Base-by-base conservation (phyloP, 2,329 filamentous ascomycete species). In the Ascochyta koolunga region DNA sequence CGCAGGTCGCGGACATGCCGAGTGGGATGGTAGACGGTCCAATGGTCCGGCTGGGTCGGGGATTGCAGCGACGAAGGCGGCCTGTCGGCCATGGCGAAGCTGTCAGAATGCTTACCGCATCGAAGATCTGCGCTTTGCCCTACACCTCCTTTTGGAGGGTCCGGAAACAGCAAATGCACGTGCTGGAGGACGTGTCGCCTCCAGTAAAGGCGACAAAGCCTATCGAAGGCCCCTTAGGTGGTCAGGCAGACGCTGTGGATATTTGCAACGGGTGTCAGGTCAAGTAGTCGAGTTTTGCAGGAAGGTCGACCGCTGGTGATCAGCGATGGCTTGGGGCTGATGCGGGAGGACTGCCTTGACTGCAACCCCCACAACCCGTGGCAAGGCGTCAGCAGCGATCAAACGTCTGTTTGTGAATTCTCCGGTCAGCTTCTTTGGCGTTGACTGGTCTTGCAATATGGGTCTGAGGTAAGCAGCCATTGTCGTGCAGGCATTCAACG, bases 61-160 rank as follows among this genome's bases (percentile, higher is more conserved):
- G 22, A 29, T 41, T 27, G 32, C 19, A 44, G 35, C 22, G 49
- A 60, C 59, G 43, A 61, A 42, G 46, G 52, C 46, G 58, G 52
- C 42, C 41, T 54, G 56, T 50, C 44, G 53, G 58, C 36, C 56
- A 57, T 36, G 56, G 54, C 60, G 55, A 58, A 54, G 56, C 53
- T 61, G 48, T 61, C 49, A 43, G 45, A 24, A 19, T 59, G 61
- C 58, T 63, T 52, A 57, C 55, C 46, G 54, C 55, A 60, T 58
- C 43, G 50, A 60, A 50, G 54, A 59, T 59, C 59, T 51, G 41
- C 42, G 24, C 18, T 27, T 16, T 24, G 13, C 27, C 10, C 40
- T 35, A 40, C 27, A 27, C 25, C 43, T 44, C 33, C 40, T 45
- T 45, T 45, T 15, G 29, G 29, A 24, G 18, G 35, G 44, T 40